Evolutionary conservation across 345 rosid species (phyloP), one percentile per base, ranked within the genome.

Genomic region (Acer campestre): DNA sequence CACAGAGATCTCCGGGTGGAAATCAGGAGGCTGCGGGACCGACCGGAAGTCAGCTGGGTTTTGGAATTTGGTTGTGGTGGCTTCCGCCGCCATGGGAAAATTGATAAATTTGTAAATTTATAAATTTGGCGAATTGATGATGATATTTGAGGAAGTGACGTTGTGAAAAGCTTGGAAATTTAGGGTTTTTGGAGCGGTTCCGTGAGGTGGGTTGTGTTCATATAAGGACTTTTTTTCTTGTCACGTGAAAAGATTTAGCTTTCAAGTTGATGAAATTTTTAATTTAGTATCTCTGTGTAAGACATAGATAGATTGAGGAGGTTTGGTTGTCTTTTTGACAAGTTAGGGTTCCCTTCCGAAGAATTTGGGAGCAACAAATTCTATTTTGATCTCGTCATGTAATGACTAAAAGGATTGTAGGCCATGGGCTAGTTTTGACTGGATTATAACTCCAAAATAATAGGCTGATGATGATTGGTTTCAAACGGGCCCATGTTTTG

Each of bases 41-140:
- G 94, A 86, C 10, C 85, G 85, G 82, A 92, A 90, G 51, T 92
- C 97, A n/a, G 63, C 27, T 18, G 94, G 85, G 79, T 86, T 88
- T 66, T 84, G 87, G 77, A 85, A 90, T 42, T 92, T 84, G 58
- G 95, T 23, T 67, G 93, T 35, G 62, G 89, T 83, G 51, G 93
- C 95, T 70, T 90, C 95, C 8, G 97, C 77, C 13, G 93, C 86
- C 95, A 89, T 91, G 72, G 76, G 55, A 46, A 49, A 65, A 29
- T 58, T 38, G 10, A 22, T 25, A 42, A 64, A 42, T 7, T 7
- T 67, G 14, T 46, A 49, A 65, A 29, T 58, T 38, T 10, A 22
- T 25, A 29, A 64, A 42, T 7, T 7, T 70, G 18, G 38, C 20
- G 2, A 31, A 16, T 10, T 5, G 61, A 61, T 20, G 25, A 59